phyloP scores from a whole-genome alignment of 2,329 filamentous ascomycete genomes.

The Aspergillus flavus region DNA sequence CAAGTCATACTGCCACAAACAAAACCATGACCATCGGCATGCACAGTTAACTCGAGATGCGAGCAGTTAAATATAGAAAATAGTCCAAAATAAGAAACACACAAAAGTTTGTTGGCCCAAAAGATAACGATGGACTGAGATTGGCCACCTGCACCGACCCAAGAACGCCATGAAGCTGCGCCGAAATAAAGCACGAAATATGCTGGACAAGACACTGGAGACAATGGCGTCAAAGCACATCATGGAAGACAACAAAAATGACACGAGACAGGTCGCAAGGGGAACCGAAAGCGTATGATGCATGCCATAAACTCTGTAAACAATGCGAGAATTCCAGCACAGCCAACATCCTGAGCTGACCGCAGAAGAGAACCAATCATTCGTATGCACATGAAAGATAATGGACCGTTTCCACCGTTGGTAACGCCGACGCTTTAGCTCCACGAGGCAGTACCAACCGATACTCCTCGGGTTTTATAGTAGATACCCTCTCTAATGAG shows the following conservation, averaged over 20 bases:
- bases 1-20: not conserved
- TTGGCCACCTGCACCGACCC: slow-evolving; percentile 4
- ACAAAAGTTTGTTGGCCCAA: not conserved
- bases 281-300: slow-evolving; percentile 12
- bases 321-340: slow-evolving; percentile 15
- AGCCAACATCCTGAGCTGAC: slow-evolving; percentile 17
- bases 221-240: slow-evolving; percentile 6
- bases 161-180: slow-evolving; percentile 10
- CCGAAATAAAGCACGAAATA: not conserved
- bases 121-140: not conserved
- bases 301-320: slow-evolving; percentile 15
- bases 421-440: slow-evolving; percentile 25
- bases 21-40: not conserved
- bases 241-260: not conserved
- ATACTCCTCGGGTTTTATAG: slow-evolving; percentile 11
- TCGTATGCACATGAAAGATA: slow-evolving; percentile 28
- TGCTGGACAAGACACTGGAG: slow-evolving; percentile 3
- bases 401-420: slow-evolving; percentile 13
- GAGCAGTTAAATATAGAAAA: not conserved
- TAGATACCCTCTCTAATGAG: slow-evolving; percentile 12
- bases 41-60: not conserved
- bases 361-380: slow-evolving; percentile 18
- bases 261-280: not conserved
- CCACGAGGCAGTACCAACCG: not conserved
- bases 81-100: not conserved